Percentiles rank a stretch among this genome's conserved stretches.
These are phyloP conservation scores for Lasiosphaeria hispida DNA, from an alignment of 495 filamentous ascomycete genomes.

Conservation along the genomic window DNA sequence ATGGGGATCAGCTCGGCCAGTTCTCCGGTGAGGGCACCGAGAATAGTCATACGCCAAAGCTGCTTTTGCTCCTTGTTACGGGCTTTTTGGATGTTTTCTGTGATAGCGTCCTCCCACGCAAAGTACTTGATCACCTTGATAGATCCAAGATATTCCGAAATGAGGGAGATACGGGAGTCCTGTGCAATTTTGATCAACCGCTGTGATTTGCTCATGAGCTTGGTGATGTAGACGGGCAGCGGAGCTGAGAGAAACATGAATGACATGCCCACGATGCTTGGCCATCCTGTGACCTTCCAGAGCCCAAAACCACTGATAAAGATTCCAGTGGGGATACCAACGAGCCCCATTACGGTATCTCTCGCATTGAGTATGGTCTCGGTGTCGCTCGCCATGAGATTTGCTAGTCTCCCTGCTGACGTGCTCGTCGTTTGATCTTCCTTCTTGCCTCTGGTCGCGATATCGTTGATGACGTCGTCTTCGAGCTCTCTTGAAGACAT, in stretches of 20 bases:
- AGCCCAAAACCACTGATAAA: constrained; percentile 39
- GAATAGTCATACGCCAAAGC: constrained; percentile 45
- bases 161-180: constrained; percentile 49
- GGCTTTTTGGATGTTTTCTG: constrained; percentile 39
- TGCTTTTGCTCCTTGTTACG: constrained; percentile 45
- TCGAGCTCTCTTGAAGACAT: constrained; percentile 46
- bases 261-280: constrained; percentile 43
- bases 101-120: constrained; percentile 49
- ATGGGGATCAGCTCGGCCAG: constrained; percentile 42
- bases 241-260: constrained; percentile 39
- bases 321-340: constrained; percentile 38
- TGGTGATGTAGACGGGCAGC: constrained; percentile 39
- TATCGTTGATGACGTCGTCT: constrained; percentile 37
- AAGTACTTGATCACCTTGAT: constrained; percentile 54
- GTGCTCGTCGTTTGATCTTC: constrained; percentile 34
- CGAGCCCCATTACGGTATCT: constrained; percentile 39
- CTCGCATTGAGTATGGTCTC: constrained; percentile 43
- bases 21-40: constrained; percentile 32
- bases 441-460: constrained; percentile 25
- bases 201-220: constrained; percentile 40
- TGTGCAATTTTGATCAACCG: constrained; percentile 46
- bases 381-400: constrained; percentile 51
- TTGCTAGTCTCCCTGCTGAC: constrained; percentile 47
- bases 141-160: constrained; percentile 48
- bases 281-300: constrained; percentile 47